A percentile compares a stretch with the other conserved stretches of the same genome.
Conservation (phyloP, 2,329 filamentous ascomycete genomes). For the Cladosporium cucumerinum region DNA sequence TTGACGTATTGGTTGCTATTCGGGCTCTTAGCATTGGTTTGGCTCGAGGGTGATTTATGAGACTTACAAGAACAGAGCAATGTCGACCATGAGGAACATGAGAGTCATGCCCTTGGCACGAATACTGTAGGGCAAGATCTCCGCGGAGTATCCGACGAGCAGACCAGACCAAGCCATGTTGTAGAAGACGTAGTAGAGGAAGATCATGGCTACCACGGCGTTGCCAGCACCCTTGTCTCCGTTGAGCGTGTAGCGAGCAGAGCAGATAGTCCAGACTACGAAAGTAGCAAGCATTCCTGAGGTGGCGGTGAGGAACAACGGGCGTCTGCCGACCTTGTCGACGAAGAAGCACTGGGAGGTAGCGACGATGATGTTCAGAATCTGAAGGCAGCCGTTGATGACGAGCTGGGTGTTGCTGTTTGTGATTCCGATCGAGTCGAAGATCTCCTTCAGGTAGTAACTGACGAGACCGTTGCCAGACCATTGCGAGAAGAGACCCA, state of each 20-base stretch:
- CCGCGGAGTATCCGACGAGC: constrained; percentile 44
- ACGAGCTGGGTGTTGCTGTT: constrained; percentile 37
- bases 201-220: constrained; percentile 35
- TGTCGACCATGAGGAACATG: constrained; percentile 45
- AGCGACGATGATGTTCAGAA: constrained; percentile 59
- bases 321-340: constrained; percentile 35
- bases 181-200: constrained; percentile 36
- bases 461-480: constrained; percentile 52
- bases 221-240: constrained; percentile 26
- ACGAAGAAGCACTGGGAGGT: constrained; percentile 40
- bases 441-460: constrained; percentile 38
- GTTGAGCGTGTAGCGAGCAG: constrained; percentile 26
- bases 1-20: constrained; percentile 35
- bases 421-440: constrained; percentile 37
- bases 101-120: constrained; percentile 45
- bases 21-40: background rate
- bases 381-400: constrained; percentile 54
- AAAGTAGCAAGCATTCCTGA: constrained; percentile 41
- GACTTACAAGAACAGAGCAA: constrained; percentile 41
- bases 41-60: background rate
- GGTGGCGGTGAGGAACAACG: constrained; percentile 38
- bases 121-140: constrained; percentile 48
- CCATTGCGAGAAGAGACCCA: constrained; percentile 58
- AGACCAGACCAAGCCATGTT: constrained; percentile 44
- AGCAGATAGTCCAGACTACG: constrained; percentile 40